A percentile compares a stretch with the other conserved stretches of the same genome.
phyloP scores from a whole-genome alignment of 176 grass and related monocot genomes.

The Hsuehochloa calcarea region DNA sequence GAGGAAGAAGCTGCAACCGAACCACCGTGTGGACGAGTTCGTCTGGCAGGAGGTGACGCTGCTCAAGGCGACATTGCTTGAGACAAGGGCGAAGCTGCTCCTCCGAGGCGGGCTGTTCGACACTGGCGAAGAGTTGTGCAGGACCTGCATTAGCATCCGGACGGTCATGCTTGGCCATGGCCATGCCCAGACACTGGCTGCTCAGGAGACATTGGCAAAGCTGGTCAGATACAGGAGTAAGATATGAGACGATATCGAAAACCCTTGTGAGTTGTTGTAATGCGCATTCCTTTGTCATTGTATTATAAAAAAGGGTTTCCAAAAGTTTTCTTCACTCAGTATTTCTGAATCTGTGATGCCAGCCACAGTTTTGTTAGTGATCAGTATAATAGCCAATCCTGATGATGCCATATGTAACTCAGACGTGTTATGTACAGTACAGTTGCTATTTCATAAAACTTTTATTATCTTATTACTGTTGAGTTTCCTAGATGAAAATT shows the following conservation, averaged over 20 bases:
- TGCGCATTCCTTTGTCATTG: background rate
- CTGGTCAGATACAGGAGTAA: conserved; percentile 94
- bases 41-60: conserved; percentile 97
- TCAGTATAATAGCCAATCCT: conserved; percentile 23
- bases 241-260: conserved; percentile 44
- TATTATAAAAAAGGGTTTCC: background rate
- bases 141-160: conserved; percentile 95
- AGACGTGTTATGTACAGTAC: conserved; percentile 50
- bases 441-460: conserved; percentile 37
- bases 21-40: conserved; percentile 71
- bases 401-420: conserved; percentile 34
- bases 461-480: conserved; percentile 3
- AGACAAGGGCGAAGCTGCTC: conserved; percentile 80
- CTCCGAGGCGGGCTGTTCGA: conserved; percentile 87
- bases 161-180: conserved; percentile 93
- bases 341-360: conserved; percentile 28
- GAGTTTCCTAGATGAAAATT: conserved; percentile 9
- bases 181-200: conserved; percentile 76
- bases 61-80: conserved; percentile 83
- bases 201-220: conserved; percentile 91
- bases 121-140: conserved; percentile 76
- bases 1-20: conserved; percentile 79
- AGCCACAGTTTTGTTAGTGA: conserved; percentile 51
- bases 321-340: background rate
- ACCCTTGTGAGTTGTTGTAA: conserved; percentile 3